A percentile compares a stretch with the other conserved stretches of the same genome.
Evolutionary conservation across 257 asterid species (phyloP).

Genomic region (Gardenia jasminoides): DNA sequence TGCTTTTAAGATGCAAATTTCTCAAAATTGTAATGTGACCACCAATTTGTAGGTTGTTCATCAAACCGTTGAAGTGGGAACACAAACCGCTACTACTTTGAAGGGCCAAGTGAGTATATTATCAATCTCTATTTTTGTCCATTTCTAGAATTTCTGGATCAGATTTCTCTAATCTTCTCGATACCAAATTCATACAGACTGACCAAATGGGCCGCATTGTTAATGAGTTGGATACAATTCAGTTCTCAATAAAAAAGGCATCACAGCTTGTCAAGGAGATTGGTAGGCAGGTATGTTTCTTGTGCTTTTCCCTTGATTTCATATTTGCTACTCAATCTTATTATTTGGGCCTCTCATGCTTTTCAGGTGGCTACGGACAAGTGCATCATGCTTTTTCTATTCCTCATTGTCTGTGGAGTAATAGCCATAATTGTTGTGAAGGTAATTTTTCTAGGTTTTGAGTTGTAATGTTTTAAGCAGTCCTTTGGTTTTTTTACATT

Average conservation of each 20-base stretch:
- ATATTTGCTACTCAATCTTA: constrained; percentile 7
- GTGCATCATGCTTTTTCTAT: constrained; percentile 91
- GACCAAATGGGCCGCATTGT: constrained; percentile 99
- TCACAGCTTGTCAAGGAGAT: constrained; percentile 98
- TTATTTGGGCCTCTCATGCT: constrained; percentile 17
- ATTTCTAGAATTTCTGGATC: constrained; percentile 15
- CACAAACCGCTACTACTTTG: constrained; percentile 85
- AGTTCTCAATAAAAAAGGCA: constrained; percentile 92
- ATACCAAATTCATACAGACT: constrained; percentile 43
- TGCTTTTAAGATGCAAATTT: constrained; percentile 22
- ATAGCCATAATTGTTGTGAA: constrained; percentile 81
- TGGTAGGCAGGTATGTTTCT: constrained; percentile 75
- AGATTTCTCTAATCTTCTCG: constrained; percentile 16
- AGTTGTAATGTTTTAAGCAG: background rate
- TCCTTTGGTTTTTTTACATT: background rate
- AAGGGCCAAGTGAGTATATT: constrained; percentile 84
- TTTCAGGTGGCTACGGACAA: constrained; percentile 94
- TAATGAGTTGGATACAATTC: constrained; percentile 92
- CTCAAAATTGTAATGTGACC: constrained; percentile 21
- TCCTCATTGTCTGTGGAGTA: constrained; percentile 83
- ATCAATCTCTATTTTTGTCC: background rate
- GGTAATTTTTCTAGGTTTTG: constrained; percentile 36
- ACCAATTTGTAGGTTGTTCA: constrained; percentile 75
- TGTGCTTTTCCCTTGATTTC: constrained; percentile 2
- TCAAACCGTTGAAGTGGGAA: constrained; percentile 95